These are phyloP conservation scores for Sporisorium graminicola DNA, from an alignment of 1,284 basidiomycete species.

Conservation along the genomic window DNA sequence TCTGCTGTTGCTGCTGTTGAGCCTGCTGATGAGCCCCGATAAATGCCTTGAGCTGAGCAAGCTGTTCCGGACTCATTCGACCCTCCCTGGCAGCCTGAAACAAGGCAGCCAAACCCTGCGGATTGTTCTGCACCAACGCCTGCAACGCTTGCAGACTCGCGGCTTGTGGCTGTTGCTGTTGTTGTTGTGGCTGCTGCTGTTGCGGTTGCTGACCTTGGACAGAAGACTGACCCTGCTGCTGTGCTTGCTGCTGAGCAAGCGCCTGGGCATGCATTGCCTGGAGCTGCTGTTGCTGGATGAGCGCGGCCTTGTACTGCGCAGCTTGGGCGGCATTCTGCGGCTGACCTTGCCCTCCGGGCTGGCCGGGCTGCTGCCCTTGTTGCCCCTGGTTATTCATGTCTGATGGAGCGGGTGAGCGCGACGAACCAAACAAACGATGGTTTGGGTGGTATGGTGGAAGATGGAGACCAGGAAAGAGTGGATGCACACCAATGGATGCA, in stretches of 20 bases:
- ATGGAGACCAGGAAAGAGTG: background rate
- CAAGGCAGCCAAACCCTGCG: conserved; percentile 55
- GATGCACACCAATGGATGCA: conserved; percentile 14
- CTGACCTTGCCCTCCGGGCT: conserved; percentile 24
- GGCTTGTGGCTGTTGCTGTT: conserved; percentile 41
- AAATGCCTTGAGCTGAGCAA: conserved; percentile 54
- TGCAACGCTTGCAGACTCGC: conserved; percentile 52
- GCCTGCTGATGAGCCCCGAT: conserved; percentile 50
- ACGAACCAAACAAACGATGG: background rate
- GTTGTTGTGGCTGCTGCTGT: conserved; percentile 23
- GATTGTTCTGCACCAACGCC: conserved; percentile 59
- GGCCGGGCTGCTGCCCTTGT: conserved; percentile 32
- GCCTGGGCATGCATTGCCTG: conserved; percentile 48
- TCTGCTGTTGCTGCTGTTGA: conserved; percentile 23
- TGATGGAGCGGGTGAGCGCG: background rate
- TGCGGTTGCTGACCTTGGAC: conserved; percentile 27
- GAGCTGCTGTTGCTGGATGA: conserved; percentile 55
- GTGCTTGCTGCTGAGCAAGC: conserved; percentile 45
- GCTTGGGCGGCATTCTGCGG: conserved; percentile 40
- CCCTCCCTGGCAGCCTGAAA: conserved; percentile 62
- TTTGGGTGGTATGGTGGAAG: background rate
- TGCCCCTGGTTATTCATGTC: conserved; percentile 37
- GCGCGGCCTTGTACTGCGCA: conserved; percentile 47
- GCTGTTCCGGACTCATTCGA: conserved; percentile 58
- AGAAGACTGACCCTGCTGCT: conserved; percentile 34